Evolutionary conservation across 108 stramenopile genomes (phyloP).

Genomic region (Pseudonitzschia delicatissima): DNA sequence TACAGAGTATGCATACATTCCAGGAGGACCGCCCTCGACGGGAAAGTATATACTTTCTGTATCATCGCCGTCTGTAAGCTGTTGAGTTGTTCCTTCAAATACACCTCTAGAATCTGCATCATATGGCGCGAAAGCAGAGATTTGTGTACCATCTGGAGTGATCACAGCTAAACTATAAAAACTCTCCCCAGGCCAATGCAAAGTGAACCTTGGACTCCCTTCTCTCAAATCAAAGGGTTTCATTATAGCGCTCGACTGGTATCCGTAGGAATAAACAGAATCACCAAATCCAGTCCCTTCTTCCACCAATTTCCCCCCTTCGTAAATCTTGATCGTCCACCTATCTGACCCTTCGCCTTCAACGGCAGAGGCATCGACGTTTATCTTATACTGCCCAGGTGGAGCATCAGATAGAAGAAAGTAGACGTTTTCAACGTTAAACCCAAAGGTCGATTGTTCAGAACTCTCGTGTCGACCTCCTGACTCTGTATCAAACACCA

Average conservation of each 20-base stretch:
- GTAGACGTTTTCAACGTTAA: constrained; percentile 30
- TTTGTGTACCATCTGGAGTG: constrained; percentile 20
- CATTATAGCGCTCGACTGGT: neutral
- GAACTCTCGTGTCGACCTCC: constrained; percentile 20
- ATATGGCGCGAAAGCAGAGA: constrained; percentile 16
- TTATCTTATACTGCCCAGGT: constrained; percentile 13
- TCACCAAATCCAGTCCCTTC: constrained; percentile 29
- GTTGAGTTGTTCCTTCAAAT: constrained; percentile 19
- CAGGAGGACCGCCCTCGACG: constrained; percentile 18
- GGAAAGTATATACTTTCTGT: constrained; percentile 19
- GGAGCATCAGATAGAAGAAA: constrained; percentile 15
- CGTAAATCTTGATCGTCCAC: constrained; percentile 34
- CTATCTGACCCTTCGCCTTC: constrained; percentile 20
- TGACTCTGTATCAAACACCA: constrained; percentile 12
- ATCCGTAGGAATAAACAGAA: constrained; percentile 8
- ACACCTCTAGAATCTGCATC: constrained; percentile 28
- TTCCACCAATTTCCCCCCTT: constrained; percentile 12
- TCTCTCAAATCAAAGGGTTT: too few relatives aligned
- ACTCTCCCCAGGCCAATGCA: constrained; percentile 34
- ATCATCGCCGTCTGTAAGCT: constrained; percentile 23
- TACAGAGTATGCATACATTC: constrained; percentile 25
- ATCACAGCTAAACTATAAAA: constrained; percentile 23
- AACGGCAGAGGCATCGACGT: constrained; percentile 5
- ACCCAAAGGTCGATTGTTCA: constrained; percentile 15
- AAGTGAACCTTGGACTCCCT: constrained; percentile 32